Conservation (phyloP, 495 filamentous ascomycete genomes). For the Aspergillus haitiensis region DNA sequence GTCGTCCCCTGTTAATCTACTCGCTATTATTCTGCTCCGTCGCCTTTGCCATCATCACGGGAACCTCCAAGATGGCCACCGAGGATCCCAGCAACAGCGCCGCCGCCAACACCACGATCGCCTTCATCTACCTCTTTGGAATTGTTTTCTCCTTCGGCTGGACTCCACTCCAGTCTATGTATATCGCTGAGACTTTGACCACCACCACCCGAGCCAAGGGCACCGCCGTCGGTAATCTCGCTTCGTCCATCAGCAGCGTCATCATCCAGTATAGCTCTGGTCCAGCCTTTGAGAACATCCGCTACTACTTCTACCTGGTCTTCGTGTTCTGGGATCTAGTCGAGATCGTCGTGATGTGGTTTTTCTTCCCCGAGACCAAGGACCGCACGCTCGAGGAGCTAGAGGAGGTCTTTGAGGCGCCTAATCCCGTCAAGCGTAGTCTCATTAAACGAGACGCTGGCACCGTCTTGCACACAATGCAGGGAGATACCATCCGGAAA, state of each 20-base stretch:
- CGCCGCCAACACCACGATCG: constrained; percentile 56
- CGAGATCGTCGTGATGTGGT: constrained; percentile 56
- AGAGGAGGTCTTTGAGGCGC: constrained; percentile 60
- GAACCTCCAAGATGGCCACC: constrained; percentile 40
- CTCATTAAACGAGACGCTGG: constrained; percentile 37
- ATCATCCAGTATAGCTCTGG: constrained; percentile 58
- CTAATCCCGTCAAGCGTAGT: constrained; percentile 54
- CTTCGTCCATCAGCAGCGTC: constrained; percentile 46
- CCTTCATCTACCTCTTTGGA: constrained; percentile 65
- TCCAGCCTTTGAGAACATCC: constrained; percentile 60
- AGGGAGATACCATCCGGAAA: constrained; percentile 1
- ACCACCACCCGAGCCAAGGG: constrained; percentile 63
- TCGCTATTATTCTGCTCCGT: constrained; percentile 50
- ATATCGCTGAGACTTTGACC: constrained; percentile 61
- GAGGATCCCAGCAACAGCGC: constrained; percentile 36
- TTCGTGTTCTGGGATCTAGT: constrained; percentile 59
- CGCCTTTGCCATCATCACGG: constrained; percentile 55
- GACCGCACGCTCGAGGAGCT: constrained; percentile 68
- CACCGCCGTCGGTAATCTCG: constrained; percentile 53
- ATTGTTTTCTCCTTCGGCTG: constrained; percentile 61
- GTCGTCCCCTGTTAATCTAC: constrained; percentile 54
- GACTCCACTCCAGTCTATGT: constrained; percentile 65
- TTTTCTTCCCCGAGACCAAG: constrained; percentile 65
- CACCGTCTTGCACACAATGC: constrained; percentile 17
- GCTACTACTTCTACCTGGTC: constrained; percentile 68